A percentile compares a stretch with the other conserved stretches of the same genome.
phyloP scores from a whole-genome alignment of 106 monocot genomes.

The Acorus gramineus region DNA sequence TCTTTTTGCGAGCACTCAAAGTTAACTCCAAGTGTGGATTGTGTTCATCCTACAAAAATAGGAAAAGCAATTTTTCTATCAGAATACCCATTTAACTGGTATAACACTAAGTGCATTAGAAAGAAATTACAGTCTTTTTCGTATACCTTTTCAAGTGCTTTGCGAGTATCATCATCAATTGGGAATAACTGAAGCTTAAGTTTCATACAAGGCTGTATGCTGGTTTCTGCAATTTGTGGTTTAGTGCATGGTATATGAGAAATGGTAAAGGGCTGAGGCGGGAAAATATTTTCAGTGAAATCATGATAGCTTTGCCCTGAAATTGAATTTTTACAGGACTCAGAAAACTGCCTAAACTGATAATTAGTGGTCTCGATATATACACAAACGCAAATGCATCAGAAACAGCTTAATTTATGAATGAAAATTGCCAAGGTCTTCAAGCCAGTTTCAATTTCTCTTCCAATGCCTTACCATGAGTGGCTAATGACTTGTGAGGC shows the following conservation, averaged over 20 bases:
- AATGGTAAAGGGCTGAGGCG: conserved; percentile 6
- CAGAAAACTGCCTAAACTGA: no score
- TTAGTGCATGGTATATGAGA: conserved; percentile 19
- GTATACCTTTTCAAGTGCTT: conserved; percentile 69
- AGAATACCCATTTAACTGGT: no score
- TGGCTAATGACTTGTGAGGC: conserved; percentile 2
- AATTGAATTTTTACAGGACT: no score
- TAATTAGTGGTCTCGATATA: no score
- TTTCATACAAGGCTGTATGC: conserved; percentile 35
- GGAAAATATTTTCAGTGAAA: conserved; percentile 1
- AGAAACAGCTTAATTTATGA: no score
- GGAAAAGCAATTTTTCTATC: not conserved
- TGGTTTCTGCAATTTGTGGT: conserved; percentile 23
- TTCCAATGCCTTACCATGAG: conserved; percentile 10
- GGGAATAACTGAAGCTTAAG: conserved; percentile 93
- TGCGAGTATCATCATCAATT: conserved; percentile 64
- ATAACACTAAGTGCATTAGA: not conserved
- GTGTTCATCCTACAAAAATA: conserved; percentile 54
- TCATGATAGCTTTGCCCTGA: no score
- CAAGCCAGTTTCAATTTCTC: no score
- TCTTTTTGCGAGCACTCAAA: conserved; percentile 78
- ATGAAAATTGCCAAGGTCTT: no score
- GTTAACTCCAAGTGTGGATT: conserved; percentile 94
- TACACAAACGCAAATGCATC: no score
- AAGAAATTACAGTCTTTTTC: not conserved